phyloP scores from a whole-genome alignment of 805 yeast genomes.

The Spathaspora hagerdaliae region DNA sequence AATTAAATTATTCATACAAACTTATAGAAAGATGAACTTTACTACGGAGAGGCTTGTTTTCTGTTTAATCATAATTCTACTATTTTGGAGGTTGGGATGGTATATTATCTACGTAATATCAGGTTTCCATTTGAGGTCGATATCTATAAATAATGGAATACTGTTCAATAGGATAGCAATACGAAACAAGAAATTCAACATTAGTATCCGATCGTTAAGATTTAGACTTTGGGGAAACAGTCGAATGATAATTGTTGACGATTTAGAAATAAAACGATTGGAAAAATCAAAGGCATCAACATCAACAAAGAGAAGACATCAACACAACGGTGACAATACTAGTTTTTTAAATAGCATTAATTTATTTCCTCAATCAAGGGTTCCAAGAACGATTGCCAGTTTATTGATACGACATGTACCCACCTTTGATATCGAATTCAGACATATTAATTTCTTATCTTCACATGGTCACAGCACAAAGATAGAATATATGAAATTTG shows the following conservation, averaged over 20 bases:
- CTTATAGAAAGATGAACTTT: no score
- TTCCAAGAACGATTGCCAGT: slow-evolving; percentile 8
- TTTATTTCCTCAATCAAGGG: slow-evolving; percentile 15
- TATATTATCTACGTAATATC: slow-evolving; percentile 20
- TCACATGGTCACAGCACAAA: slow-evolving; percentile 4
- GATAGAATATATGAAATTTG: slow-evolving; percentile 19
- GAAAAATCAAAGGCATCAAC: neutral
- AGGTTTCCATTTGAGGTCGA: slow-evolving; percentile 30
- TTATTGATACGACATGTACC: slow-evolving; percentile 18
- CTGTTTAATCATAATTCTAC: neutral
- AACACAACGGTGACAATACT: neutral
- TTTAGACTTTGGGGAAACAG: slow-evolving; percentile 38
- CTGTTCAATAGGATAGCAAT: slow-evolving; percentile 29
- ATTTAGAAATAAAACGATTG: slow-evolving; percentile 7
- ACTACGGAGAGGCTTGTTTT: no score
- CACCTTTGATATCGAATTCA: slow-evolving; percentile 18
- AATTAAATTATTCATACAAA: no score
- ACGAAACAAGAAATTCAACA: slow-evolving; percentile 6
- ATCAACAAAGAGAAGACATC: neutral
- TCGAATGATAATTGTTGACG: slow-evolving; percentile 26
- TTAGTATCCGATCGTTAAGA: slow-evolving; percentile 21
- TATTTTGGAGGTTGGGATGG: slow-evolving; percentile 18
- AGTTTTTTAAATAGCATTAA: neutral
- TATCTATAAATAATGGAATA: slow-evolving; percentile 36
- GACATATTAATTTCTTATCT: slow-evolving; percentile 7